These are phyloP conservation scores for Stemphylium vesicarium DNA, from an alignment of 2,329 filamentous ascomycete genomes.

Conservation along the genomic window DNA sequence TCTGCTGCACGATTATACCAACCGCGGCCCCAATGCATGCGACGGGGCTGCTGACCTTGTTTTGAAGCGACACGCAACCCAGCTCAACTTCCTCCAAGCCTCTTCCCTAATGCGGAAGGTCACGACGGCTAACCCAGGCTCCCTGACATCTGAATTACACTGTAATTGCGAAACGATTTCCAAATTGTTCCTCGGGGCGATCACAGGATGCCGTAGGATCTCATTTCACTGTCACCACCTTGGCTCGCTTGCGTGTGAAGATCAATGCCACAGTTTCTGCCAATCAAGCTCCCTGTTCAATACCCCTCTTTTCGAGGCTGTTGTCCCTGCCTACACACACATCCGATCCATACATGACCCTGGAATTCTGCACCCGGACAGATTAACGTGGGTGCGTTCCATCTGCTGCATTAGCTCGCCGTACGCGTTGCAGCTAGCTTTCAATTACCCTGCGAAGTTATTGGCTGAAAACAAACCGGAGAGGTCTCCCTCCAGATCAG, in stretches of 20 bases:
- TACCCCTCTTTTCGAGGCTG: slow-evolving; percentile 4
- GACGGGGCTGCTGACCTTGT: too few species aligned
- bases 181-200: neutral
- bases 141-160: neutral
- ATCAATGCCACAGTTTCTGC: neutral
- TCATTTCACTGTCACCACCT: neutral
- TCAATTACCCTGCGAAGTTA: neutral
- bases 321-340: neutral
- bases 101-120: too few species aligned
- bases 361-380: neutral
- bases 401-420: slow-evolving; percentile 4
- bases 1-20: too few species aligned
- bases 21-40: too few species aligned
- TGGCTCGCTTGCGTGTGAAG: neutral
- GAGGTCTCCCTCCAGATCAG: neutral
- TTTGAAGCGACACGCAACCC: neutral
- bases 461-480: slow-evolving; percentile 6
- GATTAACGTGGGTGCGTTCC: neutral
- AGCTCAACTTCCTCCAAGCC: neutral
- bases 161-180: neutral
- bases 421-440: neutral
- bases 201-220: neutral
- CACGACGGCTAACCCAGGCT: neutral
- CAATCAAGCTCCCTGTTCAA: neutral
- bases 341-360: neutral